These are phyloP conservation scores for Beauveria sp. DNA, from an alignment of 2,329 filamentous ascomycete genomes.

Conservation along the genomic window DNA sequence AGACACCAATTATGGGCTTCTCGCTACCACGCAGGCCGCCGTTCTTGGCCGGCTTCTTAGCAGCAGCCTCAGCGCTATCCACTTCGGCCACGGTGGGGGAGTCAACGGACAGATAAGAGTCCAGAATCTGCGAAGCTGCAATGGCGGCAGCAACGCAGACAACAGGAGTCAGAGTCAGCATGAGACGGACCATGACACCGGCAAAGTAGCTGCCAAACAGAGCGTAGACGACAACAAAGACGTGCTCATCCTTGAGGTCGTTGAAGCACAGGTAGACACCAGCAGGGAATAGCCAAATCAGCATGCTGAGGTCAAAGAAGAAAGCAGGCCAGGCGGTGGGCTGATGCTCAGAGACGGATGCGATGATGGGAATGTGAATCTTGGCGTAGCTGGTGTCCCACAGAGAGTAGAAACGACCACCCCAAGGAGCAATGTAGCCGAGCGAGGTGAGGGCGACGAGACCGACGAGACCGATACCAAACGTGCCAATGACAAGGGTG, in stretches of 20 bases:
- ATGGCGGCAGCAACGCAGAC: slow-evolving; percentile 93
- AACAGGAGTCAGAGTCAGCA: slow-evolving; percentile 93
- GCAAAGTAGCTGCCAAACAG: slow-evolving; percentile 96
- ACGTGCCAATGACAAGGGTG: slow-evolving; percentile 64
- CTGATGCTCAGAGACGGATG: slow-evolving; percentile 98
- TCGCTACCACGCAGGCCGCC: slow-evolving; percentile 61
- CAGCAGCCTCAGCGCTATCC: slow-evolving; percentile 41
- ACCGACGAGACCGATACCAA: slow-evolving; percentile 63
- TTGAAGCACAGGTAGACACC: slow-evolving; percentile 98
- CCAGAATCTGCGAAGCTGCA: slow-evolving; percentile 78
- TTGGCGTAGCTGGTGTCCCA: slow-evolving; percentile 98
- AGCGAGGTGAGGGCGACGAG: slow-evolving; percentile 83
- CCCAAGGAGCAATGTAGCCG: slow-evolving; percentile 94
- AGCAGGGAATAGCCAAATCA: slow-evolving; percentile 98
- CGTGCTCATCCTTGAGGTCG: slow-evolving; percentile 87
- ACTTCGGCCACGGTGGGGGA: slow-evolving; percentile 48
- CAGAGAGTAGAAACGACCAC: slow-evolving; percentile 96
- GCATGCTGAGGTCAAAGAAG: slow-evolving; percentile 97
- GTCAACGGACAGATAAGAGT: slow-evolving; percentile 68
- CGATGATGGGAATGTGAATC: slow-evolving; percentile 98
- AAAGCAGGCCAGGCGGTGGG: slow-evolving; percentile 98
- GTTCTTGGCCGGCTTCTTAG: slow-evolving; percentile 48
- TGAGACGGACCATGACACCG: slow-evolving; percentile 97
- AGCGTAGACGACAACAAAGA: slow-evolving; percentile 96
- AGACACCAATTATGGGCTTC: slow-evolving; percentile 74